These are phyloP conservation scores for Astrocystis sublimbata DNA, from an alignment of 495 filamentous ascomycete species.

Conservation along the genomic window DNA sequence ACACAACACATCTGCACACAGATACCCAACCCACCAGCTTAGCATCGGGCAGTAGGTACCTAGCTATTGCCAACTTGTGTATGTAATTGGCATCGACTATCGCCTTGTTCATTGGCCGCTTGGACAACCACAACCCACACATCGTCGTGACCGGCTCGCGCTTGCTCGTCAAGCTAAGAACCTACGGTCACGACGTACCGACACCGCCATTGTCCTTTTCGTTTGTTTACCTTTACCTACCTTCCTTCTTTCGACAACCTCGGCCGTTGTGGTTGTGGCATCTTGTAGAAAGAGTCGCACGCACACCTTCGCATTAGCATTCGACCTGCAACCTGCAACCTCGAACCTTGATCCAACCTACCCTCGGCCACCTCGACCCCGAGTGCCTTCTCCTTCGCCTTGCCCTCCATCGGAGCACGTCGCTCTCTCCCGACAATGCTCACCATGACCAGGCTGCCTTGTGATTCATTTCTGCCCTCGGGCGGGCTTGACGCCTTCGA, in stretches of 20 bases:
- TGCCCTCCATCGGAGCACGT: background rate
- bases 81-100: background rate
- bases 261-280: no score
- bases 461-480: conserved; percentile 36
- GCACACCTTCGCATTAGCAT: background rate
- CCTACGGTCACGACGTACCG: background rate
- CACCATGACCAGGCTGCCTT: conserved; percentile 34
- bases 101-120: background rate
- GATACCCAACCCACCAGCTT: background rate
- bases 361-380: background rate
- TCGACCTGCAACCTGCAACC: background rate
- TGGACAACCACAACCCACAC: background rate
- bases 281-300: no score
- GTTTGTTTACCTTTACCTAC: no score
- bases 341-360: conserved; percentile 1
- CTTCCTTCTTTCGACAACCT: no score
- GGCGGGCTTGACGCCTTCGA: conserved; percentile 20
- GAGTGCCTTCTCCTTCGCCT: background rate
- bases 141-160: background rate
- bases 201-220: background rate
- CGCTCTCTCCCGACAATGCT: conserved; percentile 16
- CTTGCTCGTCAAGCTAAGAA: background rate
- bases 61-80: background rate
- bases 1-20: no score
- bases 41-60: background rate